Percentiles rank a stretch among this genome's conserved stretches.
Evolutionary conservation across 257 asterid genomes (phyloP).

Genomic region (Pogostemon cablin): DNA sequence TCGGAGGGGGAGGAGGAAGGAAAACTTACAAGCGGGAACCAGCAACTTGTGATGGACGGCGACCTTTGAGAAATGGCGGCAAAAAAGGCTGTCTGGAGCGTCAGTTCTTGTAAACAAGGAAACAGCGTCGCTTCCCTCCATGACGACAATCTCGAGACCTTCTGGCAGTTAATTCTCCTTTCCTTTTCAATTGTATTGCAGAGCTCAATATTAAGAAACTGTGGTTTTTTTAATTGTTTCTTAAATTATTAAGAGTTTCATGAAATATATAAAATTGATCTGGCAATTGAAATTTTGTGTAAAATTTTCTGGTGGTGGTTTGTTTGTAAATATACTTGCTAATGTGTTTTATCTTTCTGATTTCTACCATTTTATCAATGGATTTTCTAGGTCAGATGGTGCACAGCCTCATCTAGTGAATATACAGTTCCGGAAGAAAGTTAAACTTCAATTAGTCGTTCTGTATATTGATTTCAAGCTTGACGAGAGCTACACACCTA

Average conservation of each 20-base stretch:
- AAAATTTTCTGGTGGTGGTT: not conserved
- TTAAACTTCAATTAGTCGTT: conserved; percentile 76
- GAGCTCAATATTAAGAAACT: not conserved
- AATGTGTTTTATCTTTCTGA: not conserved
- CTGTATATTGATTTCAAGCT: conserved; percentile 91
- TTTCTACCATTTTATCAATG: conserved; percentile 13
- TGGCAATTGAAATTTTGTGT: not conserved
- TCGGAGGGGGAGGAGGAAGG: conserved; percentile 94
- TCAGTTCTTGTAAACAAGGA: conserved; percentile 95
- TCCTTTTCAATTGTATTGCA: conserved; percentile 1
- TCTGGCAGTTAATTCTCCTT: conserved; percentile 71
- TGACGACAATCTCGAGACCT: conserved; percentile 89
- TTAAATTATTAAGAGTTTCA: not conserved
- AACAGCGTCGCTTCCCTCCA: conserved; percentile 81
- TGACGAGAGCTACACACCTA: conserved; percentile 98
- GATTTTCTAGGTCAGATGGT: conserved; percentile 75
- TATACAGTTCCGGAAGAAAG: conserved; percentile 96
- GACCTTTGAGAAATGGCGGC: conserved; percentile 91
- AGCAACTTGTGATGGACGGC: conserved; percentile 66
- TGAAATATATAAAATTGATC: not conserved
- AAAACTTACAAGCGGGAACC: conserved; percentile 73
- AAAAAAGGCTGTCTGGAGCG: conserved; percentile 94
- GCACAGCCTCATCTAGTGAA: conserved; percentile 95
- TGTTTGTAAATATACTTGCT: conserved; percentile 14
- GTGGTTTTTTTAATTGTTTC: not conserved